A percentile compares a stretch with the other conserved stretches of the same genome.
These are phyloP conservation scores for Coemansia sp. DNA, from an alignment of 371 early-diverging fungal species.

Conservation along the genomic window DNA sequence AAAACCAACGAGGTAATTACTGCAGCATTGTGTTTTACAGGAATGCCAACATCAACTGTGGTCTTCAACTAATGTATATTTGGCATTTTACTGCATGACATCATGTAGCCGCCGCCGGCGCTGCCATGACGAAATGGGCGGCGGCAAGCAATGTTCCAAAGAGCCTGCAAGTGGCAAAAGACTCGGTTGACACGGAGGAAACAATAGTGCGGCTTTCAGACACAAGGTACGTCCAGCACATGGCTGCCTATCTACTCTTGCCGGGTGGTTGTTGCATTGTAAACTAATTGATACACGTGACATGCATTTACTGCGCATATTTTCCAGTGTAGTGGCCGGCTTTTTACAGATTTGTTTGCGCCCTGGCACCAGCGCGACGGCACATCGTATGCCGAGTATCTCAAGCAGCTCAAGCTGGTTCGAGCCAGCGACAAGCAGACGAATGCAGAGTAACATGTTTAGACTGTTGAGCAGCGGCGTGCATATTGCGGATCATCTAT, in stretches of 20 bases:
- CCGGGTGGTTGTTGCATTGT: background rate
- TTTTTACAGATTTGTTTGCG: constrained; percentile 43
- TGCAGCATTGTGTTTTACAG: background rate
- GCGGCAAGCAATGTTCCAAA: constrained; percentile 7
- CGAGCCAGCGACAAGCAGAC: constrained; percentile 25
- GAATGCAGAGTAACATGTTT: background rate
- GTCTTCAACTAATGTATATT: background rate
- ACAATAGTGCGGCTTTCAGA: constrained; percentile 34
- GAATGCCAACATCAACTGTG: background rate
- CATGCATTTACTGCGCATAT: background rate
- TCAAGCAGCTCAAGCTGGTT: constrained; percentile 42
- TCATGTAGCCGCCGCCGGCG: constrained; percentile 23
- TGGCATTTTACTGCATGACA: constrained; percentile 4
- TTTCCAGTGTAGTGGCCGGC: constrained; percentile 26
- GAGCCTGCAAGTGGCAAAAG: constrained; percentile 13
- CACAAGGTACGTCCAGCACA: constrained; percentile 23
- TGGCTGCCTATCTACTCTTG: background rate
- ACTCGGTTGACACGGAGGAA: constrained; percentile 27
- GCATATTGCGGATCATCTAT: background rate
- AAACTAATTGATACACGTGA: constrained; percentile 2
- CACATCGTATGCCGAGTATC: constrained; percentile 30
- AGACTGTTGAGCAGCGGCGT: background rate
- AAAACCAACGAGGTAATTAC: constrained; percentile 15
- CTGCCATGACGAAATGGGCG: constrained; percentile 16
- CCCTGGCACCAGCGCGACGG: constrained; percentile 45